Evolutionary conservation across 441 rosid genomes (phyloP).

Genomic region (Codiaeum variegatum): DNA sequence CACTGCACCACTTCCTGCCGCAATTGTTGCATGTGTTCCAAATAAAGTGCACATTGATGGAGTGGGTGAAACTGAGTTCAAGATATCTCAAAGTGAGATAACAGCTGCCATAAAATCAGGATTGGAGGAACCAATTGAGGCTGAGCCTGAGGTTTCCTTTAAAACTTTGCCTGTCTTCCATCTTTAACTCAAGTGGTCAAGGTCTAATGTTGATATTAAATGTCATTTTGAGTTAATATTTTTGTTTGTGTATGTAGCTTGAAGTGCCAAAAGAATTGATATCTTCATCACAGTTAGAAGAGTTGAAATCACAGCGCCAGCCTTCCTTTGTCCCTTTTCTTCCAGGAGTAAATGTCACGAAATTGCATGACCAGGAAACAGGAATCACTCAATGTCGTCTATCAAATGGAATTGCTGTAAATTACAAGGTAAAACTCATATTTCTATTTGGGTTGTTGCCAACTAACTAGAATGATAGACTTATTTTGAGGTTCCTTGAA

Average conservation of each 20-base stretch:
- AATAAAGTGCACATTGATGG: slow-evolving; percentile 80
- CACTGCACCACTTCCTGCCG: slow-evolving; percentile 91
- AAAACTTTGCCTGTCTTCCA: slow-evolving; percentile 19
- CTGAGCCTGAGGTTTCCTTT: slow-evolving; percentile 90
- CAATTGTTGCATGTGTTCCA: slow-evolving; percentile 98
- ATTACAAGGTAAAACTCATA: slow-evolving; percentile 52
- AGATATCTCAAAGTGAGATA: slow-evolving; percentile 70
- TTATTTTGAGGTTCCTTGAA: background rate
- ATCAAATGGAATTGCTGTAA: slow-evolving; percentile 90
- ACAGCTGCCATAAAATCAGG: slow-evolving; percentile 73
- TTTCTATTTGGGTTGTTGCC: slow-evolving; percentile 5
- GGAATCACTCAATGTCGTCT: slow-evolving; percentile 84
- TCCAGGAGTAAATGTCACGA: slow-evolving; percentile 46
- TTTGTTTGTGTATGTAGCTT: slow-evolving; percentile 54
- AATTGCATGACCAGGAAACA: slow-evolving; percentile 75
- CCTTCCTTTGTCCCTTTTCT: slow-evolving; percentile 65
- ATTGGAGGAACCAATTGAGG: slow-evolving; percentile 80
- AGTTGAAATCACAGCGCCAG: slow-evolving; percentile 52
- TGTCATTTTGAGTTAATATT: slow-evolving; percentile 23
- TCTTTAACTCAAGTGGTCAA: slow-evolving; percentile 20
- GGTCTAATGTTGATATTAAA: slow-evolving; percentile 13
- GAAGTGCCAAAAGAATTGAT: slow-evolving; percentile 96
- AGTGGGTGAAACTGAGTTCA: slow-evolving; percentile 81
- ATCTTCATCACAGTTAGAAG: slow-evolving; percentile 64
- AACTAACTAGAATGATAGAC: background rate